Percentiles rank a stretch among this genome's conserved stretches.
Conservation (phyloP, 2,329 filamentous ascomycete species). For the Zasmidium citrigriseum region DNA sequence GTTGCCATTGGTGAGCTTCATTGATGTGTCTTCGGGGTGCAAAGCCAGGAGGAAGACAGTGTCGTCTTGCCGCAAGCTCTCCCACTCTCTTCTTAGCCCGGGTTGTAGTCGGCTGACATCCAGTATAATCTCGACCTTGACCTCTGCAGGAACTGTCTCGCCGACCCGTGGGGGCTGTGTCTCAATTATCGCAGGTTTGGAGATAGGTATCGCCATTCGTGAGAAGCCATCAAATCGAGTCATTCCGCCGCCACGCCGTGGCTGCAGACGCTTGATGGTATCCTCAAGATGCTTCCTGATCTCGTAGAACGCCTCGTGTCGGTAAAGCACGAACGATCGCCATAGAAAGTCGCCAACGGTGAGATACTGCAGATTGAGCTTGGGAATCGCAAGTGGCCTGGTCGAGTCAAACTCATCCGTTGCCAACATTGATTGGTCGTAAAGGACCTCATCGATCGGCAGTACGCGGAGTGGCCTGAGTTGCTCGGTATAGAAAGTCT, state of each 20-base stretch:
- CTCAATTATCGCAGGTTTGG: conserved; percentile 83
- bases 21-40: conserved; percentile 58
- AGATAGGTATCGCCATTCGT: conserved; percentile 86
- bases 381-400: conserved; percentile 83
- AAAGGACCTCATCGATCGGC: conserved; percentile 82
- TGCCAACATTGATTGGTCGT: conserved; percentile 74
- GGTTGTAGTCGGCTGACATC: conserved; percentile 80
- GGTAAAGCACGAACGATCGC: conserved; percentile 85
- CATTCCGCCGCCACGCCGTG: conserved; percentile 64
- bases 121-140: conserved; percentile 81
- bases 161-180: conserved; percentile 82
- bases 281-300: conserved; percentile 90
- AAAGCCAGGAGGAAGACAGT: conserved; percentile 85
- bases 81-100: conserved; percentile 82
- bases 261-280: conserved; percentile 75
- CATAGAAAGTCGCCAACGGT: conserved; percentile 96
- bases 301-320: conserved; percentile 89
- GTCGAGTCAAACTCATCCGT: conserved; percentile 88
- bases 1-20: conserved; percentile 57
- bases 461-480: conserved; percentile 69
- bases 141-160: conserved; percentile 73
- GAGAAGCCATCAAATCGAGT: conserved; percentile 78
- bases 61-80: conserved; percentile 80
- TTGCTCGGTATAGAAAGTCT: conserved; percentile 79
- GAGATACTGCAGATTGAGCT: conserved; percentile 92